Evolutionary conservation across 371 early-diverging fungal species (phyloP).

Genomic region (Synchytrium microbalum): DNA sequence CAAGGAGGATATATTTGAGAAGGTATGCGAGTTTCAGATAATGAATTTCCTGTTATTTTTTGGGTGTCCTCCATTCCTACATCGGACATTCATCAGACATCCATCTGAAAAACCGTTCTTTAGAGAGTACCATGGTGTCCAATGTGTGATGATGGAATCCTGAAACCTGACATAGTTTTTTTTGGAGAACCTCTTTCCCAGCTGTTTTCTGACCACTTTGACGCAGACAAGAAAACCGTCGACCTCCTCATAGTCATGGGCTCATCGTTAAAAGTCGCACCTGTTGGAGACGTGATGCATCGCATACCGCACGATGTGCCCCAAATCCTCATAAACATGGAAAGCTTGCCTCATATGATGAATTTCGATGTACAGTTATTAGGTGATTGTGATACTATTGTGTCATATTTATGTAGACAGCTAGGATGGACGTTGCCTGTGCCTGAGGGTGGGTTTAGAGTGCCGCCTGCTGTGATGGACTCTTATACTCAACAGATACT

Average conservation of each 20-base stretch:
- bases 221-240: constrained; percentile 59
- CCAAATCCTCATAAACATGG: constrained; percentile 85
- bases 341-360: constrained; percentile 58
- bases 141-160: constrained; percentile 37
- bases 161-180: constrained; percentile 84
- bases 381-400: constrained; percentile 81
- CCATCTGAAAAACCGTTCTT: no score
- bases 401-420: constrained; percentile 64
- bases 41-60: not conserved
- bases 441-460: not conserved
- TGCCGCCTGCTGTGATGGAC: not conserved
- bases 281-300: constrained; percentile 83
- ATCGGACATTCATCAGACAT: not conserved
- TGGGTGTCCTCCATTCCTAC: not conserved
- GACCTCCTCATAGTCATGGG: constrained; percentile 93
- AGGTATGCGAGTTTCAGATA: constrained; percentile 20
- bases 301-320: constrained; percentile 75
- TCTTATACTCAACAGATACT: not conserved
- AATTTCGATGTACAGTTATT: constrained; percentile 85
- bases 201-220: constrained; percentile 63
- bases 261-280: constrained; percentile 89
- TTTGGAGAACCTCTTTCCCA: constrained; percentile 86
- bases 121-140: constrained; percentile 46
- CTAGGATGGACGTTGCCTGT: constrained; percentile 53
- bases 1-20: constrained; percentile 63